Conservation (phyloP, 257 asterid species). For the Jacaranda mimosifolia region DNA sequence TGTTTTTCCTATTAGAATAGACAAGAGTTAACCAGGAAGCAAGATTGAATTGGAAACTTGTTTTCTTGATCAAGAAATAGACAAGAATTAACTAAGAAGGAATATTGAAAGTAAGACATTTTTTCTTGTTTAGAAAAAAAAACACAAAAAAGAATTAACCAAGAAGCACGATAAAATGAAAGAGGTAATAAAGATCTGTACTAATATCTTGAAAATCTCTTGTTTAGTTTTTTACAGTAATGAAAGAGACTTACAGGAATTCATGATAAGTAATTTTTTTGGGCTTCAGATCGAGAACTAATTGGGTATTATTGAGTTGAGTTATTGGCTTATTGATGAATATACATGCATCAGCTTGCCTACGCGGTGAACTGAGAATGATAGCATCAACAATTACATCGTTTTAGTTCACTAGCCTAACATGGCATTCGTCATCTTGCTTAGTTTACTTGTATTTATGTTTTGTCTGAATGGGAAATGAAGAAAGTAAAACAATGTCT, state of each 20-base stretch:
- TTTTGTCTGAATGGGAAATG: too few species aligned
- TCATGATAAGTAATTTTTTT: not conserved
- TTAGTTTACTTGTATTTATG: too few species aligned
- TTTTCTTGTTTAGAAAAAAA: not conserved
- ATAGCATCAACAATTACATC: not conserved
- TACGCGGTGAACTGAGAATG: constrained; percentile 8
- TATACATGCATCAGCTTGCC: too few species aligned
- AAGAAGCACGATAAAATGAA: too few species aligned
- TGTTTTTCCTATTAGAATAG: too few species aligned
- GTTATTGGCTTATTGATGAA: not conserved
- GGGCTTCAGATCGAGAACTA: constrained; percentile 13
- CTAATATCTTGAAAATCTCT: constrained; percentile 7
- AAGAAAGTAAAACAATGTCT: not conserved
- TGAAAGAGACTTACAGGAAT: not conserved
- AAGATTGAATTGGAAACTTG: constrained; percentile 10
- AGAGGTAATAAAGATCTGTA: not conserved
- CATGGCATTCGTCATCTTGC: not conserved
- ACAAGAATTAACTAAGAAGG: not conserved
- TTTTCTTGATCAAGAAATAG: constrained; percentile 17
- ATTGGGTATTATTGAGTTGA: not conserved
- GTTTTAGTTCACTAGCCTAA: too few species aligned
- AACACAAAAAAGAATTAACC: not conserved
- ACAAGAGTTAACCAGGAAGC: too few species aligned
- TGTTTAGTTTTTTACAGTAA: constrained; percentile 3
- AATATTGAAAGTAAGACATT: not conserved